Conservation (phyloP, 2,329 filamentous ascomycete species). For the Akanthomyces muscarius region DNA sequence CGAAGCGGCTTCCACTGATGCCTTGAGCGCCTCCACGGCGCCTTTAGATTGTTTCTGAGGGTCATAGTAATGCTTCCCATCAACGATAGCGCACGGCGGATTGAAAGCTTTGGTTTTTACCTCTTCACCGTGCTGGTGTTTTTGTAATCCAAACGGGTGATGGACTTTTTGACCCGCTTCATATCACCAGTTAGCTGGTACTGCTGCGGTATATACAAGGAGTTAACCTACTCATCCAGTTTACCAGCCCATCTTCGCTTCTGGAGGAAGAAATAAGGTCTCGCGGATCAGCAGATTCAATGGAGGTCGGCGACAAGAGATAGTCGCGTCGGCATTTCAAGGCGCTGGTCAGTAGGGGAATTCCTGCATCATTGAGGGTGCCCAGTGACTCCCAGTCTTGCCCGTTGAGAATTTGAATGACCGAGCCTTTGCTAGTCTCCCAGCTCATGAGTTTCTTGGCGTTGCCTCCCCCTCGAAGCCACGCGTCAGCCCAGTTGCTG, state of each 20-base stretch:
- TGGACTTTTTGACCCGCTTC: slow-evolving; percentile 29
- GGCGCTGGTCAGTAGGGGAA: slow-evolving; percentile 31
- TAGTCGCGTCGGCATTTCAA: slow-evolving; percentile 30
- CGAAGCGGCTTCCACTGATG: slow-evolving; percentile 27
- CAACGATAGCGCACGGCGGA: slow-evolving; percentile 16
- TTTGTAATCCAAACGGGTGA: slow-evolving; percentile 27
- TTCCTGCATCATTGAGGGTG: slow-evolving; percentile 27
- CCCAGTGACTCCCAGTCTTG: slow-evolving; percentile 29
- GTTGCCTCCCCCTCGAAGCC: slow-evolving; percentile 31
- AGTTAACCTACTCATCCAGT: slow-evolving; percentile 35
- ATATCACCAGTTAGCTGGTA: slow-evolving; percentile 18
- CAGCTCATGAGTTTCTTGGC: slow-evolving; percentile 30
- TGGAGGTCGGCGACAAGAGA: slow-evolving; percentile 21
- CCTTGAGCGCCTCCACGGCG: slow-evolving; percentile 24
- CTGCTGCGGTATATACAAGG: neutral
- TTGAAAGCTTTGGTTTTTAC: neutral
- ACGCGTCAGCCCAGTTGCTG: slow-evolving; percentile 36
- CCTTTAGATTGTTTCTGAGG: slow-evolving; percentile 8
- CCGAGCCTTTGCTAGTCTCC: slow-evolving; percentile 24
- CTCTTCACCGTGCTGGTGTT: neutral
- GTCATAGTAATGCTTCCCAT: slow-evolving; percentile 13
- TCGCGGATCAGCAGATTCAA: slow-evolving; percentile 21
- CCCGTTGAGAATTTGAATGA: slow-evolving; percentile 27
- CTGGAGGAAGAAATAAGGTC: slow-evolving; percentile 27
- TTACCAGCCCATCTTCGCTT: slow-evolving; percentile 26